A percentile compares a stretch with the other conserved stretches of the same genome.
Conservation (phyloP, 208 protist species). For the Leptomonas seymouri region DNA sequence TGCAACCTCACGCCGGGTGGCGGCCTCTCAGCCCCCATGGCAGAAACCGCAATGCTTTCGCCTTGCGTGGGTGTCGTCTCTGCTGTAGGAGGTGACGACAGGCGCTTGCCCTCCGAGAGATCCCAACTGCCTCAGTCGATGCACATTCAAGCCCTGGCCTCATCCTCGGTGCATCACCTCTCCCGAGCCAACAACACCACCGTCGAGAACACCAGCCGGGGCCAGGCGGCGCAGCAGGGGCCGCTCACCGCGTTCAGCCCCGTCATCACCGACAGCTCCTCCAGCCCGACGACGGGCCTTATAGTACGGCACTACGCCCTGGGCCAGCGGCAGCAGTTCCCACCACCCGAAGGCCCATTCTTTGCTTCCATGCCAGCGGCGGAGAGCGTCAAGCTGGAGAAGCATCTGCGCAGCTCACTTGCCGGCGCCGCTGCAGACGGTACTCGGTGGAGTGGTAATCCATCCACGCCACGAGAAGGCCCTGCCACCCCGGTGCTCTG, state of each 20-base stretch:
- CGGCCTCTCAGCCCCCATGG: background rate
- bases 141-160: constrained; percentile 8
- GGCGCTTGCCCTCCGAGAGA: background rate
- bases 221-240: background rate
- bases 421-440: background rate
- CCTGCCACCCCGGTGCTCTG: background rate
- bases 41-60: background rate
- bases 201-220: constrained; percentile 1
- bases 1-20: background rate
- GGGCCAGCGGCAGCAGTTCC: background rate
- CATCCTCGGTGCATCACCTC: background rate
- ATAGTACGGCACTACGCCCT: background rate
- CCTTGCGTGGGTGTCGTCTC: constrained; percentile 6
- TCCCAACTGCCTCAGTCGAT: constrained; percentile 9
- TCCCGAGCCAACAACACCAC: background rate
- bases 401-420: background rate
- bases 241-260: background rate
- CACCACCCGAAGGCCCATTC: background rate
- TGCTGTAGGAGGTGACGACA: background rate
- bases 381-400: background rate
- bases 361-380: background rate
- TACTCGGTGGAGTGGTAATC: too few relatives aligned
- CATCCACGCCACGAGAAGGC: background rate
- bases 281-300: background rate
- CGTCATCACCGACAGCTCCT: constrained; percentile 11